phyloP scores from a whole-genome alignment of 768 basidiomycete species.

The Kwoniella mangroviensis region DNA sequence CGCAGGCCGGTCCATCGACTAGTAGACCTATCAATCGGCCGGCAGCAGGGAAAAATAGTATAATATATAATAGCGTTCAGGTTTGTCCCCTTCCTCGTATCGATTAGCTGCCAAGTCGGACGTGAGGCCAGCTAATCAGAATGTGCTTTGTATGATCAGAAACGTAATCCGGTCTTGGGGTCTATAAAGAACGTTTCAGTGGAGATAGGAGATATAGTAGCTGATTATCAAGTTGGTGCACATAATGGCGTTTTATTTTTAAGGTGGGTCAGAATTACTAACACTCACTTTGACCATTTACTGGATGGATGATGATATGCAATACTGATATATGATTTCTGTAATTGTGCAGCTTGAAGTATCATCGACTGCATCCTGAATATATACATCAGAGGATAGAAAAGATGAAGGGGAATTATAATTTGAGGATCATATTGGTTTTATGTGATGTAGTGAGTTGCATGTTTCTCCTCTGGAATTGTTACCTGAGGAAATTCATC shows the following conservation, averaged over 20 bases:
- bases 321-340: not conserved
- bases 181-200: slow-evolving; percentile 85
- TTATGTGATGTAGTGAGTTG: slow-evolving; percentile 85
- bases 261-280: slow-evolving; percentile 63
- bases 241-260: slow-evolving; percentile 92
- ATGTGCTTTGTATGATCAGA: slow-evolving; percentile 59
- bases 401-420: slow-evolving; percentile 78
- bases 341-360: slow-evolving; percentile 69
- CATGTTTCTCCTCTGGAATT: not conserved
- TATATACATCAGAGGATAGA: slow-evolving; percentile 92
- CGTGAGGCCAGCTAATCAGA: not conserved
- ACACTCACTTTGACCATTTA: not conserved
- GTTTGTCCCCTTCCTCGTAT: slow-evolving; percentile 27
- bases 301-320: not conserved
- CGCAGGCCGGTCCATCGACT: slow-evolving; percentile 17
- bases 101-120: slow-evolving; percentile 1
- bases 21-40: slow-evolving; percentile 43
- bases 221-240: slow-evolving; percentile 93
- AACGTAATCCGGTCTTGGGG: slow-evolving; percentile 87
- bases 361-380: slow-evolving; percentile 95
- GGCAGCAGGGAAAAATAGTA: slow-evolving; percentile 50
- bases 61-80: slow-evolving; percentile 54
- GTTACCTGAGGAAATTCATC: slow-evolving; percentile 26
- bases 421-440: slow-evolving; percentile 80
- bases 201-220: slow-evolving; percentile 90